Percentiles rank a stretch among this genome's conserved stretches.
These are phyloP conservation scores for Wickerhamiella nectarea DNA, from an alignment of 805 yeast species.

Conservation along the genomic window DNA sequence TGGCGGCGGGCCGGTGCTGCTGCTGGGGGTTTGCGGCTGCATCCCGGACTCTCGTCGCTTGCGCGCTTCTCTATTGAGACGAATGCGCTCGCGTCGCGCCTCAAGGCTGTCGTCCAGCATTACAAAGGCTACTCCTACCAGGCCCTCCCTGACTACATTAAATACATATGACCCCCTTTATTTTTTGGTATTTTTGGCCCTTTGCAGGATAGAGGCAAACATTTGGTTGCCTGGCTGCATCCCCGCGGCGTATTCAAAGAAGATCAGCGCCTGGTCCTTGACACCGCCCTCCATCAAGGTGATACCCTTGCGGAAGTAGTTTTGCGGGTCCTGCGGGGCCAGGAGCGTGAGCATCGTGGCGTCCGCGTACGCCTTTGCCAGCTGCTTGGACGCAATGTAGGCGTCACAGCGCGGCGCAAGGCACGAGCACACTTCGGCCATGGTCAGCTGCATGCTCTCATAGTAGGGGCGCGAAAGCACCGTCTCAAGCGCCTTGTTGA, in stretches of 20 bases:
- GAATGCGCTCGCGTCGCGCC: no score
- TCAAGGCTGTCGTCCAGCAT: no score
- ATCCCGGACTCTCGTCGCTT: background rate
- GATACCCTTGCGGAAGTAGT: slow-evolving; percentile 26
- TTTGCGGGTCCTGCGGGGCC: slow-evolving; percentile 24
- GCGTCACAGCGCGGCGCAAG: slow-evolving; percentile 30
- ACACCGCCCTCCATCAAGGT: slow-evolving; percentile 19
- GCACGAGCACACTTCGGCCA: slow-evolving; percentile 26
- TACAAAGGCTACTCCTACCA: background rate
- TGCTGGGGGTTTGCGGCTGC: no score
- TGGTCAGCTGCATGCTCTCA: slow-evolving; percentile 26
- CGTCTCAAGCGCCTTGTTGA: slow-evolving; percentile 29
- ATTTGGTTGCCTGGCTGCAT: slow-evolving; percentile 17
- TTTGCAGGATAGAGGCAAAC: slow-evolving; percentile 6
- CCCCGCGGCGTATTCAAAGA: slow-evolving; percentile 18
- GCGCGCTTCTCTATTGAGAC: background rate
- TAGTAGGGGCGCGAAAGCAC: slow-evolving; percentile 30
- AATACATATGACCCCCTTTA: no score
- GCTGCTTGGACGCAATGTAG: slow-evolving; percentile 24
- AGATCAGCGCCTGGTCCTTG: slow-evolving; percentile 20
- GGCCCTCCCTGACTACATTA: background rate
- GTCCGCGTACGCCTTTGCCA: slow-evolving; percentile 30
- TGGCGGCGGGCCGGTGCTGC: no score
- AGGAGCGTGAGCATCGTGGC: slow-evolving; percentile 25
- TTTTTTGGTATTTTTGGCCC: background rate